Evolutionary conservation across 2,329 filamentous ascomycete genomes (phyloP), one percentile per base, ranked within the genome.

Genomic region (Orbilia ellipsospora): DNA sequence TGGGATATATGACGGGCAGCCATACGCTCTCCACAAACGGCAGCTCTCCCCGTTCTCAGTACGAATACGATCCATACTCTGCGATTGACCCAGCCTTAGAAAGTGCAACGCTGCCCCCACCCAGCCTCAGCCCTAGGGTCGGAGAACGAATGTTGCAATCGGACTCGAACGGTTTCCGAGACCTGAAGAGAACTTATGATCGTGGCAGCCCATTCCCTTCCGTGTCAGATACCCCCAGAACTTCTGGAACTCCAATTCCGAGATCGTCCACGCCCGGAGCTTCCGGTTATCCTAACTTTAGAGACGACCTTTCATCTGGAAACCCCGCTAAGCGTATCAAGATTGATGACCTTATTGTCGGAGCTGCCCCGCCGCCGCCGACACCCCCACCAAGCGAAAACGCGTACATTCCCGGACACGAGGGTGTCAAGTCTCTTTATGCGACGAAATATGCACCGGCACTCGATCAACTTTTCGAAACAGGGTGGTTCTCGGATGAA

Each of bases 381-480:
- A 85, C 87, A 28, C 85, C 87, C 70, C 85, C 80, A 82, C 84
- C 81, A 82, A 86, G 78, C 65, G 79, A 80, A 61, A 77, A 73
- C 79, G 52, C 83, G 82, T 63, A 84, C 4, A 81, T 82, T 28
- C 81, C 82, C 5, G 82, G 82, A 70, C 85, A 92, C 59, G 88
- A 89, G 79, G 90, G 93, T 80, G 88, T 93, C 72, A 89, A 88
- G 77, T 87, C 87, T 76, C 84, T 94, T 15, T 96, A 92, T 82
- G 87, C 88, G 79, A 90, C 90, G 78, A 89, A 93, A 77, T 96
- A 95, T 81, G 90, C 90, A 2, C 87, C 87, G 0, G 90, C 89
- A 6, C 87, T 95, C 55, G 90, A 92, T 82, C 87, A 87, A 59
- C 90, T 95, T 77, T 87, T 96, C 77, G 94, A 97, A 82, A 92